Evolutionary conservation across 768 basidiomycete species (phyloP).

Genomic region (Agaricus subrufescens): DNA sequence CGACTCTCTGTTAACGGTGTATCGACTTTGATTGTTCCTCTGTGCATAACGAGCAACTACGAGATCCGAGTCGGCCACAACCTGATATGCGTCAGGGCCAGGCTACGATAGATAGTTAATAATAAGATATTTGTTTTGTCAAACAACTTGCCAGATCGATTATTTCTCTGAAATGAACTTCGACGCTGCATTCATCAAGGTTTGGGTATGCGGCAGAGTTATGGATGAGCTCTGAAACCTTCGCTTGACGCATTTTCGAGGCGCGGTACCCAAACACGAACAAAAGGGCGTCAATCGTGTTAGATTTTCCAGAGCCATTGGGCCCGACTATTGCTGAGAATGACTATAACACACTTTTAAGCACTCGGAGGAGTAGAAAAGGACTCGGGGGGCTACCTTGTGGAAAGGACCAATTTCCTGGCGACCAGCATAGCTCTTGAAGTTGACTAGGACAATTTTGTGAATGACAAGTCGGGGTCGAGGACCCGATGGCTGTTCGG

Average conservation of each 20-base stretch:
- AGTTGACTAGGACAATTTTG: slow-evolving; percentile 89
- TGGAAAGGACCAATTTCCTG: slow-evolving; percentile 99
- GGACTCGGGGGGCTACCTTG: slow-evolving; percentile 37
- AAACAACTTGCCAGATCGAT: slow-evolving; percentile 70
- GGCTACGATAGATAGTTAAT: slow-evolving; percentile 45
- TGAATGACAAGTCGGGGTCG: slow-evolving; percentile 84
- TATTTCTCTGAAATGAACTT: slow-evolving; percentile 96
- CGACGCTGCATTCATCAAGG: slow-evolving; percentile 86
- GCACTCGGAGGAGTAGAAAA: background rate
- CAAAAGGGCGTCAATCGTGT: slow-evolving; percentile 95
- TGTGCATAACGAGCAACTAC: slow-evolving; percentile 84
- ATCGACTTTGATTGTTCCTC: slow-evolving; percentile 86
- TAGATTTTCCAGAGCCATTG: slow-evolving; percentile 97
- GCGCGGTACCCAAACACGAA: slow-evolving; percentile 99
- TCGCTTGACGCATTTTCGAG: slow-evolving; percentile 96
- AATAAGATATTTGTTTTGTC: background rate
- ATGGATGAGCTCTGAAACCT: slow-evolving; percentile 94
- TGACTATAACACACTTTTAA: slow-evolving; percentile 48
- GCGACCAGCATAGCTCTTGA: slow-evolving; percentile 95
- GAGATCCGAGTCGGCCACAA: slow-evolving; percentile 79
- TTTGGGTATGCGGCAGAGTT: slow-evolving; percentile 87
- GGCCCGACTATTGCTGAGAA: slow-evolving; percentile 98
- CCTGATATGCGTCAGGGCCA: slow-evolving; percentile 79
- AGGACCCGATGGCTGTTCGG: slow-evolving; percentile 59
- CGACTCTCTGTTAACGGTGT: slow-evolving; percentile 77